Base-by-base conservation (phyloP, 1,139 yeast genomes). In the Blastobotrys buckinghamii region DNA sequence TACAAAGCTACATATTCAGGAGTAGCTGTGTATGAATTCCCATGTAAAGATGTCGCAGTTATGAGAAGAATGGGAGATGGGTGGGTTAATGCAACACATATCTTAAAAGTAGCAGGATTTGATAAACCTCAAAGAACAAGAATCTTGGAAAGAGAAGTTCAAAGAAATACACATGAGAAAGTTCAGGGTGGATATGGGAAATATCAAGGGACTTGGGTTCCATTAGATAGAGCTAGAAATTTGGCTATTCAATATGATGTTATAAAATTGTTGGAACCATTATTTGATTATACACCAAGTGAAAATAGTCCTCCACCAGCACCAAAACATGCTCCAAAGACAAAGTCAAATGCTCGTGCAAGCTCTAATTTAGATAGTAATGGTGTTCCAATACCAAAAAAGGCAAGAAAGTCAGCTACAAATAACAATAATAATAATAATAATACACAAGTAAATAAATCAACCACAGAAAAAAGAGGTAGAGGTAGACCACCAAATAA, bases 71-170 rank as follows among this genome's bases (percentile, higher is more conserved):
- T 87, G 57, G 74, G 76, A 39, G 97, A 92, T 65, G 89, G 88
- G 51, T 89, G 97, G 95, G 95, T 90, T 48, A 92, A 92, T 69
- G 97, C 97, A n/a, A 92, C 98, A 22, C 97, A 92, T 68, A 89
- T 92, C 43, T 74, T 92, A 52, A 90, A 92, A 65, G 90, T 94
- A 44, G 96, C 97, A 47, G 85, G 88, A 62, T 89, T 90, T 64
- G 96, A 96, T 54, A 90, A 90, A 66, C 96, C 97, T 1, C 88
- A 85, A 64, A 73, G 97, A 61, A 90, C 97, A 12, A 81, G 95
- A 62, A 89, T 89, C 54, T 75, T 90, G 59, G 97, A 92, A 62
- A 82, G 85, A 60, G 97, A 94, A 53, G 95, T 90, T 19, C 95
- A 88, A 59, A 81, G 79, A 47, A 95, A 95, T 2, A 69, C 74